A percentile compares a stretch with the other conserved stretches of the same genome.
phyloP scores from a whole-genome alignment of 2,329 filamentous ascomycete genomes.

The Fusarium palustre region DNA sequence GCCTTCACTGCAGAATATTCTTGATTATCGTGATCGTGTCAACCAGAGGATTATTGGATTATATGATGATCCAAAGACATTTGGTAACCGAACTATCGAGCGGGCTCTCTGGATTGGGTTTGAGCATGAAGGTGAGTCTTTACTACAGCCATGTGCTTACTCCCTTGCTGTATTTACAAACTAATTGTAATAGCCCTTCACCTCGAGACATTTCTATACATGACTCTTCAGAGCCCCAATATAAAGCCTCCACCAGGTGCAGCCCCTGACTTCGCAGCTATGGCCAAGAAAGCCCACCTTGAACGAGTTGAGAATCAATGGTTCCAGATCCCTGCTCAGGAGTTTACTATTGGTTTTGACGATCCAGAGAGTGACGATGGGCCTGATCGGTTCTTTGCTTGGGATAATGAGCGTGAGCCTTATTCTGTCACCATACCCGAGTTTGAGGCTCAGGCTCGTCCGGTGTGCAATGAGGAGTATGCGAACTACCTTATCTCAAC shows the following conservation, averaged over 20 bases:
- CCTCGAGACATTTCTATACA: neutral
- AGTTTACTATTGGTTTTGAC: neutral
- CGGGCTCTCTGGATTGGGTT: neutral
- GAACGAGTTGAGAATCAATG: constrained; percentile 4
- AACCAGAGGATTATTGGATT: neutral
- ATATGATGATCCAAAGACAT: neutral
- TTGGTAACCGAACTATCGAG: constrained; percentile 2
- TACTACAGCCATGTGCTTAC: neutral
- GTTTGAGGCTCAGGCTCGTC: neutral
- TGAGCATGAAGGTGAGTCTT: constrained; percentile 1
- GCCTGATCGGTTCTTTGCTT: neutral
- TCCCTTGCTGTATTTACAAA: neutral
- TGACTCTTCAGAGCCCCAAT: neutral
- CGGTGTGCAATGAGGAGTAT: constrained; percentile 3
- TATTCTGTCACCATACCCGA: neutral
- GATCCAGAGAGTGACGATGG: neutral
- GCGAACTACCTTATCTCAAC: neutral
- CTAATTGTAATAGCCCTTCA: neutral
- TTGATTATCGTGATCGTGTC: neutral
- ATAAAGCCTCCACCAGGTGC: neutral
- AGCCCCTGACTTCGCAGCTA: neutral
- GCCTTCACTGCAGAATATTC: neutral
- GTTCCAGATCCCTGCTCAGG: neutral
- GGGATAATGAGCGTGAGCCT: constrained; percentile 2
- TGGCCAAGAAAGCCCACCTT: neutral